These are phyloP conservation scores for Fusarium falciforme DNA, from an alignment of 2,329 filamentous ascomycete species.

Conservation along the genomic window DNA sequence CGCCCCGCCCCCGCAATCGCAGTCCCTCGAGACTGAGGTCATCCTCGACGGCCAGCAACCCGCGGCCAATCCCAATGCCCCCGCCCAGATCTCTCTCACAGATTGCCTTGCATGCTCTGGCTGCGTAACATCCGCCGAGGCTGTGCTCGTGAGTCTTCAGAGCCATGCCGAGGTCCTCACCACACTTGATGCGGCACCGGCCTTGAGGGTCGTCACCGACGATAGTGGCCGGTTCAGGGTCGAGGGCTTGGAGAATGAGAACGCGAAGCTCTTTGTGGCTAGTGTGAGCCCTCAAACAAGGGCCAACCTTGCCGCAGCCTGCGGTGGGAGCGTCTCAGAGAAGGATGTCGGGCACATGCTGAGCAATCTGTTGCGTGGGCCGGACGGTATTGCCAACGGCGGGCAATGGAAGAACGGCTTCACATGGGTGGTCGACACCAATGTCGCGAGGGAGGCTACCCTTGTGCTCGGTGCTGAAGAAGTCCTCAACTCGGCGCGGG, in stretches of 20 bases:
- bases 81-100: constrained; percentile 93
- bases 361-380: constrained; percentile 77
- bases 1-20: constrained; percentile 51
- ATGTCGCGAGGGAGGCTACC: constrained; percentile 82
- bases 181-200: constrained; percentile 77
- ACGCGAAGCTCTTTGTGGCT: constrained; percentile 86
- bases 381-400: constrained; percentile 74
- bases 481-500: constrained; percentile 57
- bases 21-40: constrained; percentile 78
- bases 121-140: constrained; percentile 96
- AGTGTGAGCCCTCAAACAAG: constrained; percentile 93
- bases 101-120: constrained; percentile 98
- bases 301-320: constrained; percentile 88
- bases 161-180: constrained; percentile 91
- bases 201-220: constrained; percentile 54
- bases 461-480: constrained; percentile 85
- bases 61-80: constrained; percentile 67
- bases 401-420: constrained; percentile 82
- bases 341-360: constrained; percentile 84
- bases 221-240: constrained; percentile 52
- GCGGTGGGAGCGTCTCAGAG: constrained; percentile 77
- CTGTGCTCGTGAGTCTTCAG: constrained; percentile 94
- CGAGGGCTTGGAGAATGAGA: constrained; percentile 65
- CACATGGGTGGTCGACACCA: constrained; percentile 91
- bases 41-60: constrained; percentile 87